Percentiles rank a stretch among this genome's conserved stretches.
Evolutionary conservation across 1,284 basidiomycete genomes (phyloP).

Genomic region (Neolentinus lepideus): DNA sequence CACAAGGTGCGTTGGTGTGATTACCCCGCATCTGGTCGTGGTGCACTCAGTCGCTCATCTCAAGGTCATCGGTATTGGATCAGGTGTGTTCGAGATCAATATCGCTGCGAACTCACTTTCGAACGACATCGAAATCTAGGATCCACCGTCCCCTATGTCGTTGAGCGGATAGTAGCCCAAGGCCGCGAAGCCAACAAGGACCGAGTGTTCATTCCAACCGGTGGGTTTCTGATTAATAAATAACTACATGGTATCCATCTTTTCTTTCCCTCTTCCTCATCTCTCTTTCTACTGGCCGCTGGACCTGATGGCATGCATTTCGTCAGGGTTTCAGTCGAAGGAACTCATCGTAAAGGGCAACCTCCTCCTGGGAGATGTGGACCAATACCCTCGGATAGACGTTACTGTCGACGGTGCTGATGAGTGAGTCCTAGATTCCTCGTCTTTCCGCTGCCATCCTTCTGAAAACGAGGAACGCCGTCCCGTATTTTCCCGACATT

Average conservation of each 20-base stretch:
- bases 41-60: neutral
- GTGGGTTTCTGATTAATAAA: constrained; percentile 24
- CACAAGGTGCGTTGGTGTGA: constrained; percentile 57
- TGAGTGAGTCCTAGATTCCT: constrained; percentile 57
- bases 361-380: constrained; percentile 86
- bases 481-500: constrained; percentile 2
- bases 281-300: neutral
- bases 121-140: constrained; percentile 33
- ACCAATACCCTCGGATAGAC: constrained; percentile 86
- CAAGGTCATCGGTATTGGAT: constrained; percentile 88
- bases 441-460: neutral
- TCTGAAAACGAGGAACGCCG: no score
- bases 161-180: constrained; percentile 90
- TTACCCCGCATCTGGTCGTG: constrained; percentile 3
- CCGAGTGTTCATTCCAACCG: constrained; percentile 88
- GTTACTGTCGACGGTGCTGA: constrained; percentile 98
- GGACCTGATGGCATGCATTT: constrained; percentile 4
- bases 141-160: constrained; percentile 96
- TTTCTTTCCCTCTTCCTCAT: neutral
- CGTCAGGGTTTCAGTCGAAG: constrained; percentile 88
- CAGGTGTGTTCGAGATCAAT: constrained; percentile 37
- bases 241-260: neutral
- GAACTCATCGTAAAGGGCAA: constrained; percentile 85
- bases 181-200: constrained; percentile 70
- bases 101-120: neutral